phyloP scores from a whole-genome alignment of 352 stramenopile genomes.

The Lagenidium giganteum region DNA sequence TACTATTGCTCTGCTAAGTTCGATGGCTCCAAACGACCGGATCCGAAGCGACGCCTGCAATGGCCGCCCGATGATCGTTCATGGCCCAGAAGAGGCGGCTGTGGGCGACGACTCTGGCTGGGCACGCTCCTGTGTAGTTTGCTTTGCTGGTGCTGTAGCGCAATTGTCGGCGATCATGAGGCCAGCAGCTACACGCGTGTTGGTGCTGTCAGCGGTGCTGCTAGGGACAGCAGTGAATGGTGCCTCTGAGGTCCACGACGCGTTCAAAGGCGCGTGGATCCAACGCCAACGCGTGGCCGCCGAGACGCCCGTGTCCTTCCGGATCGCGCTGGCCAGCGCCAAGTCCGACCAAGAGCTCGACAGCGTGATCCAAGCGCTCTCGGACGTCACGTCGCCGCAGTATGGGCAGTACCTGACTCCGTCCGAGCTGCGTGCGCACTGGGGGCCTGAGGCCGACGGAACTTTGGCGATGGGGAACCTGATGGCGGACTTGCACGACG shows the following conservation, averaged over 20 bases:
- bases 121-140: too few species aligned
- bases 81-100: too few species aligned
- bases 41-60: too few species aligned
- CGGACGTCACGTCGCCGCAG: slow-evolving; percentile 33
- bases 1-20: too few species aligned
- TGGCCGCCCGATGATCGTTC: too few species aligned
- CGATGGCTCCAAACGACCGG: too few species aligned
- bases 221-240: too few species aligned
- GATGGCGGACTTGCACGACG: background rate
- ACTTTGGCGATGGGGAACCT: slow-evolving; percentile 19
- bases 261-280: slow-evolving; percentile 3
- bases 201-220: too few species aligned
- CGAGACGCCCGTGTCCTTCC: slow-evolving; percentile 22
- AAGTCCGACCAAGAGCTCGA: slow-evolving; percentile 33
- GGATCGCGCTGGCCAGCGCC: slow-evolving; percentile 25
- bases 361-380: slow-evolving; percentile 28
- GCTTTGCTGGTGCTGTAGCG: too few species aligned
- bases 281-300: slow-evolving; percentile 17
- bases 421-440: slow-evolving; percentile 30
- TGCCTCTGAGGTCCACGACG: slow-evolving; percentile 16
- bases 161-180: too few species aligned
- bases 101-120: too few species aligned
- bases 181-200: too few species aligned
- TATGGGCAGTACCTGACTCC: slow-evolving; percentile 48
- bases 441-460: slow-evolving; percentile 19